Conservation (phyloP, 2,329 filamentous ascomycete species). For the Colletotrichum orbiculare region DNA sequence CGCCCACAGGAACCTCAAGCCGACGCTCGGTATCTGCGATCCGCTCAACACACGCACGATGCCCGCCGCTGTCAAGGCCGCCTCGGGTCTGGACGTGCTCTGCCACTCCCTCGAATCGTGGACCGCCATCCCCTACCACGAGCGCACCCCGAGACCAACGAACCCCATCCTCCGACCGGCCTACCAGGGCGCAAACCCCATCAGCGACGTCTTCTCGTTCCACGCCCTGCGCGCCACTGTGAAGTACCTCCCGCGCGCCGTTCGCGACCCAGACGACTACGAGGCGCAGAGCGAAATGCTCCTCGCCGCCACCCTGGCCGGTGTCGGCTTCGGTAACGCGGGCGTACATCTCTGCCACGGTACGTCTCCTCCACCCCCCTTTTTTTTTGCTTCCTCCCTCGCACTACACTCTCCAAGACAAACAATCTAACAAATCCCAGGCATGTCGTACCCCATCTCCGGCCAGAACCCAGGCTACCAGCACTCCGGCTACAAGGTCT, state of each 20-base stretch:
- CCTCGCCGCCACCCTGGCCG: slow-evolving; percentile 90
- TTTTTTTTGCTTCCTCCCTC: not conserved
- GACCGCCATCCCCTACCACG: slow-evolving; percentile 95
- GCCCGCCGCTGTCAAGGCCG: slow-evolving; percentile 92
- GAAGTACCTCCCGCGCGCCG: slow-evolving; percentile 90
- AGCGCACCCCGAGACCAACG: slow-evolving; percentile 82
- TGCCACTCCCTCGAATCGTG: slow-evolving; percentile 96
- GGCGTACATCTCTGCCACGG: slow-evolving; percentile 84
- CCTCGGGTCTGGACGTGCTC: slow-evolving; percentile 91
- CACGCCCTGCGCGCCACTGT: slow-evolving; percentile 85
- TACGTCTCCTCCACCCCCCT: slow-evolving; percentile 45
- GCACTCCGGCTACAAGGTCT: slow-evolving; percentile 79
- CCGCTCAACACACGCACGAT: slow-evolving; percentile 95
- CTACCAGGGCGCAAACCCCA: slow-evolving; percentile 97
- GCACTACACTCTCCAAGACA: not conserved
- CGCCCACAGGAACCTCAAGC: slow-evolving; percentile 94
- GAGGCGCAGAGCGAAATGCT: slow-evolving; percentile 98
- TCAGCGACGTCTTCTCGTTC: slow-evolving; percentile 96
- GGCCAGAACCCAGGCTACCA: slow-evolving; percentile 79
- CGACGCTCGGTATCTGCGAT: slow-evolving; percentile 87
- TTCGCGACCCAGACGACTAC: slow-evolving; percentile 87
- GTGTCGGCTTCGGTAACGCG: slow-evolving; percentile 97
- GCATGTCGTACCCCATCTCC: slow-evolving; percentile 98
- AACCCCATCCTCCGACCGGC: slow-evolving; percentile 94
- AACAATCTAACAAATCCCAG: slow-evolving; percentile 46